Evolutionary conservation across 495 filamentous ascomycete species (phyloP).

Genomic region (Neurospora pannonica): DNA sequence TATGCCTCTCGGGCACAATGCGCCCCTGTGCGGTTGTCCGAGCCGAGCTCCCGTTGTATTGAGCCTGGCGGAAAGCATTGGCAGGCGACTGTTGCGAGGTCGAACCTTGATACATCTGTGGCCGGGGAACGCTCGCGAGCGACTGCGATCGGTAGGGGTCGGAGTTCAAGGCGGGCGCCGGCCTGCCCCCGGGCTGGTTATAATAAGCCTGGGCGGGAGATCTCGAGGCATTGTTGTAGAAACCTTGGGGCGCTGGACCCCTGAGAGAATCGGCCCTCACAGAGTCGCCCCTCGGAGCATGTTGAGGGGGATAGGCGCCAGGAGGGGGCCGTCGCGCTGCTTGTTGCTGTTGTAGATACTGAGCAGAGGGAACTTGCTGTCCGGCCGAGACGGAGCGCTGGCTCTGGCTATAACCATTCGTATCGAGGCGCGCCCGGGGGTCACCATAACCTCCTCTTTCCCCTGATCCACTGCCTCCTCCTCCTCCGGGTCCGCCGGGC

Average conservation of each 20-base stretch:
- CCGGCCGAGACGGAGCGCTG: slow-evolving; percentile 42
- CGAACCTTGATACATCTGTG: slow-evolving; percentile 54
- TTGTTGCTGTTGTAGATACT: slow-evolving; percentile 29
- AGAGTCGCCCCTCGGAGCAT: slow-evolving; percentile 2
- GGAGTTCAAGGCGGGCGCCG: slow-evolving; percentile 64
- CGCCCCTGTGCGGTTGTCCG: slow-evolving; percentile 86
- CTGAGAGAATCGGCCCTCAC: slow-evolving; percentile 27
- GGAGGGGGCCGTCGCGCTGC: slow-evolving; percentile 43
- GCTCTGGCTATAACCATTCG: slow-evolving; percentile 48
- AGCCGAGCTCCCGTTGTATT: slow-evolving; percentile 50
- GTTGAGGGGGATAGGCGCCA: slow-evolving; percentile 23
- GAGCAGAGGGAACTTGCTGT: slow-evolving; percentile 29
- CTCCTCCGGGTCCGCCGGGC: not conserved
- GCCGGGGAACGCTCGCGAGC: slow-evolving; percentile 65
- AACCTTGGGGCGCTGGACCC: slow-evolving; percentile 41
- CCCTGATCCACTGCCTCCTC: not conserved
- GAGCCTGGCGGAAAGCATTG: slow-evolving; percentile 65
- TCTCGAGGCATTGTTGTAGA: slow-evolving; percentile 42
- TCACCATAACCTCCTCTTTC: slow-evolving; percentile 38
- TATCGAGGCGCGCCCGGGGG: slow-evolving; percentile 18
- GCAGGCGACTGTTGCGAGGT: slow-evolving; percentile 58
- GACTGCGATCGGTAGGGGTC: slow-evolving; percentile 86
- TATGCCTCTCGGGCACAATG: slow-evolving; percentile 76
- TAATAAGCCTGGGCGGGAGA: slow-evolving; percentile 47
- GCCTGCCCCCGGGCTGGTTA: slow-evolving; percentile 33